Evolutionary conservation across 2,329 filamentous ascomycete species (phyloP).

Genomic region (Colletotrichum tofieldiae): DNA sequence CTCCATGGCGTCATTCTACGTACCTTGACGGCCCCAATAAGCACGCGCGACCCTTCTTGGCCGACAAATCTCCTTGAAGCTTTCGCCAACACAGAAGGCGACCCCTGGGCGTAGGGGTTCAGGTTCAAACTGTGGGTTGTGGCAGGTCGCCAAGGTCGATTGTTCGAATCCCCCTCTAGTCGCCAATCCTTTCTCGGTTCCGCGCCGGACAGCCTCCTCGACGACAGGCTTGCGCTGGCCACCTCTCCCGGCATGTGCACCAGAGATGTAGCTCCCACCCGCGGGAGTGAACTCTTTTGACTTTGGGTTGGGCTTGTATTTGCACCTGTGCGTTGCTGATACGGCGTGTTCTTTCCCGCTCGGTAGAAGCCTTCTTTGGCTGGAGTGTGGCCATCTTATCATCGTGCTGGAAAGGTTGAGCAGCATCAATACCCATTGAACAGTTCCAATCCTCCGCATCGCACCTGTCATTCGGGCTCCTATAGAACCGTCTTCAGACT

Average conservation of each 20-base stretch:
- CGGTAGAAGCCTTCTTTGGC: too few species aligned
- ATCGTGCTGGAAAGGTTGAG: too few species aligned
- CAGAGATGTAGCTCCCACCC: slow-evolving; percentile 4
- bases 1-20: fast-evolving
- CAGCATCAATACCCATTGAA: too few species aligned
- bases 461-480: too few species aligned
- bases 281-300: slow-evolving; percentile 2
- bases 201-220: slow-evolving; percentile 5
- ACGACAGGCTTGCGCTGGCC: slow-evolving; percentile 2
- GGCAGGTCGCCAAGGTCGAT: neutral
- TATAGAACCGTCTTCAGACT: too few species aligned
- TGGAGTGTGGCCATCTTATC: too few species aligned
- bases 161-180: neutral
- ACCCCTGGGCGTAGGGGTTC: slow-evolving; percentile 1
- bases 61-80: neutral
- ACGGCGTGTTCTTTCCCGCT: too few species aligned
- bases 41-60: neutral
- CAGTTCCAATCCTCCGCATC: too few species aligned
- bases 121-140: slow-evolving; percentile 3
- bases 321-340: neutral
- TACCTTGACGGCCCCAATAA: neutral
- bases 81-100: slow-evolving; percentile 1
- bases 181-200: neutral
- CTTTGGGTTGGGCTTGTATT: neutral
- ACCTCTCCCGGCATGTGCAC: neutral